A percentile compares a stretch with the other conserved stretches of the same genome.
Evolutionary conservation across 2,329 filamentous ascomycete species (phyloP).

Genomic region (Tolypocladium inflatum): DNA sequence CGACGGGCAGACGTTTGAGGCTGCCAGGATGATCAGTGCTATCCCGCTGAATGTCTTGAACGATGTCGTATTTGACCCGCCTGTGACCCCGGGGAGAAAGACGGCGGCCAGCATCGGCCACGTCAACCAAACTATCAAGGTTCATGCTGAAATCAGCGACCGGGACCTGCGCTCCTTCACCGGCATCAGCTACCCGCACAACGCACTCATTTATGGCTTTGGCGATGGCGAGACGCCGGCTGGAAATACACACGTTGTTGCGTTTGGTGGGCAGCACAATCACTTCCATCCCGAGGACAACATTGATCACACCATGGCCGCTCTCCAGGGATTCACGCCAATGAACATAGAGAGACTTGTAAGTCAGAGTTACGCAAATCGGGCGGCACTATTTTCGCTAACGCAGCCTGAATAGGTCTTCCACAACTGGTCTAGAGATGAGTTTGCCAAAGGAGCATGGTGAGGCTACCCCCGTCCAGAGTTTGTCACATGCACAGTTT

Average conservation of each 20-base stretch:
- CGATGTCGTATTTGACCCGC: constrained; percentile 28
- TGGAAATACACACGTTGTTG: constrained; percentile 37
- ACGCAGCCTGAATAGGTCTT: constrained; percentile 21
- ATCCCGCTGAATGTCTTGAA: constrained; percentile 35
- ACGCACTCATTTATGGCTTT: constrained; percentile 30
- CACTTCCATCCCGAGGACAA: constrained; percentile 34
- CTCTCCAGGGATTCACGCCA: constrained; percentile 21
- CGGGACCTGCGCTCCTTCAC: constrained; percentile 31
- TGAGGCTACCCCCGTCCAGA: constrained; percentile 4
- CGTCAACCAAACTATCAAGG: constrained; percentile 34
- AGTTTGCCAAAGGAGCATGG: constrained; percentile 35
- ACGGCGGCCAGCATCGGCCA: constrained; percentile 28
- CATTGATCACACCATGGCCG: constrained; percentile 20
- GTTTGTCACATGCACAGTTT: neutral
- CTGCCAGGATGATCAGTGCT: constrained; percentile 26
- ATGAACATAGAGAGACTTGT: constrained; percentile 19
- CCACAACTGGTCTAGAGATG: constrained; percentile 38
- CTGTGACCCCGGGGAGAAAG: constrained; percentile 22
- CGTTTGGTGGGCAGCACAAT: constrained; percentile 31
- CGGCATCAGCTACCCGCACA: constrained; percentile 31
- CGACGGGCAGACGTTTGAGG: constrained; percentile 17
- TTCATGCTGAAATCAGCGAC: constrained; percentile 33
- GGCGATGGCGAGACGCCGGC: constrained; percentile 33
- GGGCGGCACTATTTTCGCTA: neutral
- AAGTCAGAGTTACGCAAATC: neutral